Base-by-base conservation (phyloP, 768 basidiomycete species). In the Rhizopogon sp. region DNA sequence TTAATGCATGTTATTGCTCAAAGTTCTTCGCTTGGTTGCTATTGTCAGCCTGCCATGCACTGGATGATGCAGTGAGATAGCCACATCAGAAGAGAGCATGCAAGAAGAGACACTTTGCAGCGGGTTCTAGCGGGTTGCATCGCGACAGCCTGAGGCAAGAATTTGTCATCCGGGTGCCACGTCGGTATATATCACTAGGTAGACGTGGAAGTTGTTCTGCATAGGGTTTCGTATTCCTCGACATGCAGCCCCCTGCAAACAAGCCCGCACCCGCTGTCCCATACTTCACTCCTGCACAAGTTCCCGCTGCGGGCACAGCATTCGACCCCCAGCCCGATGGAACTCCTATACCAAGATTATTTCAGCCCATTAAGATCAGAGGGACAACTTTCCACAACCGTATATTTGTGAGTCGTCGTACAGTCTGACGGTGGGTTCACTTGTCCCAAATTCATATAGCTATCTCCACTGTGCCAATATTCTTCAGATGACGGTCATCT, bases 401-500 rank as follows among this genome's bases (percentile, higher is more conserved):
- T 52, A 81, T 88, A 40, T 88, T 81, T 60, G 85, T 84, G 51
- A 85, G 84, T 62, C 39, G 77, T 68, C 28, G 29, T 20, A 14
- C 6, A 16, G 5, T 8, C 10, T 5, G 41, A 51, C 16, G 54
- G 16, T 29, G 40, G 10, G 49, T 9, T 28, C 31, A 10, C 44
- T 41, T 28, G 14, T 29, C 22, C 13, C 11, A 55, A 17, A 43
- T 14, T 43, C 28, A 25, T 51, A 41, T 43, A 45, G 8, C 57
- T 85, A 84, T 73, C 87, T 10, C 88, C 87, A 2, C 91, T 92
- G 90, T 92, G 90, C 66, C 84, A 87, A 68, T 93, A 93, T 71
- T 87, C 84, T 55, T 76, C 83, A 8, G 79, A 87, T 43, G 72
- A 84, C 50, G 90, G 90, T 0, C 83, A 88, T 61, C 82, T 84